Evolutionary conservation across 1,284 basidiomycete species (phyloP).

Genomic region (Malassezia nana): DNA sequence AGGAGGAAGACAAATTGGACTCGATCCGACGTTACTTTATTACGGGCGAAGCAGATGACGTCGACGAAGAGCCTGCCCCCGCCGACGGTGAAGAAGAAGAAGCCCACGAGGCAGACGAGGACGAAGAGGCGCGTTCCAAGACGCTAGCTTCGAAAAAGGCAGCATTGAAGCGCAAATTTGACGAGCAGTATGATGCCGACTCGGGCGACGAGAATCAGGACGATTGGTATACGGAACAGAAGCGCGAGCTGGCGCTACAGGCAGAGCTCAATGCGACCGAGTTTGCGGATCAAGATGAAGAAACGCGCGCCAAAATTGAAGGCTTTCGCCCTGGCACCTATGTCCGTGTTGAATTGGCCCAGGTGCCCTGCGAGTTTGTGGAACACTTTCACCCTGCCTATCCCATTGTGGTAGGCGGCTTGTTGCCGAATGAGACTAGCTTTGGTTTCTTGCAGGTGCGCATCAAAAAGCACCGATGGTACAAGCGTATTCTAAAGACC

Average conservation of each 20-base stretch:
- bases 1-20: constrained; percentile 70
- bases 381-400: constrained; percentile 84
- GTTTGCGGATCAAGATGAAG: constrained; percentile 69
- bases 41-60: constrained; percentile 57
- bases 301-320: constrained; percentile 72
- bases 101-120: constrained; percentile 31
- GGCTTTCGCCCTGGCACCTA: constrained; percentile 87
- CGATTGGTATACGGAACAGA: constrained; percentile 56
- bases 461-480: constrained; percentile 95
- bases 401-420: constrained; percentile 82
- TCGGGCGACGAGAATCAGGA: constrained; percentile 50
- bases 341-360: constrained; percentile 74
- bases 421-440: constrained; percentile 79
- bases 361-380: constrained; percentile 82
- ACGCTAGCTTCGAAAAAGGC: constrained; percentile 76
- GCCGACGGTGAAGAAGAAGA: constrained; percentile 28
- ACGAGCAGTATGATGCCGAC: constrained; percentile 90
- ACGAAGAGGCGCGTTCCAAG: constrained; percentile 53
- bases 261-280: constrained; percentile 74
- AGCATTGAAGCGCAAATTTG: constrained; percentile 82
- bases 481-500: constrained; percentile 80
- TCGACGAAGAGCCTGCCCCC: constrained; percentile 46
- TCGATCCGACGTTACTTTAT: constrained; percentile 83
- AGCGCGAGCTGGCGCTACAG: constrained; percentile 80
- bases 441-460: constrained; percentile 86